Percentiles rank a stretch among this genome's conserved stretches.
These are phyloP conservation scores for Wickerhamomyces bisporus DNA, from an alignment of 805 yeast genomes.

Conservation along the genomic window DNA sequence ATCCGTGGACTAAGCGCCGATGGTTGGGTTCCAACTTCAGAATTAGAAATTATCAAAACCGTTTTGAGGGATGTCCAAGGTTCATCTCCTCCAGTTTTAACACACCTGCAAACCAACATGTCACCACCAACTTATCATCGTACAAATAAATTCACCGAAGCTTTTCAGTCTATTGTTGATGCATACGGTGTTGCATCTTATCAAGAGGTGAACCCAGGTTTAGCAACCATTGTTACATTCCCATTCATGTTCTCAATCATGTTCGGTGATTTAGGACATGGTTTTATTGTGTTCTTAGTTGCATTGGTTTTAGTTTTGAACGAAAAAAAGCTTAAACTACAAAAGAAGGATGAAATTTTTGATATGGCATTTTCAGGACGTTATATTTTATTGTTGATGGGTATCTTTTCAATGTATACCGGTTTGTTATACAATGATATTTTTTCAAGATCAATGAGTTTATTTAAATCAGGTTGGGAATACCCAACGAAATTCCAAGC, in stretches of 20 bases:
- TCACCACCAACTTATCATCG: constrained; percentile 94
- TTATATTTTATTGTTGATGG: constrained; percentile 88
- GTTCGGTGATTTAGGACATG: constrained; percentile 99
- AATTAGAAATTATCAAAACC: constrained; percentile 57
- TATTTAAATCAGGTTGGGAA: constrained; percentile 85
- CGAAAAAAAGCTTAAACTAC: constrained; percentile 62
- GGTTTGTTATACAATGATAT: constrained; percentile 92
- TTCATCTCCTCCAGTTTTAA: constrained; percentile 35
- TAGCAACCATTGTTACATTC: constrained; percentile 91
- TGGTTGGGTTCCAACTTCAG: constrained; percentile 93
- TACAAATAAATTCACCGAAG: constrained; percentile 90
- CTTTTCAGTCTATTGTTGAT: constrained; percentile 91
- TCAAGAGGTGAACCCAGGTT: constrained; percentile 93
- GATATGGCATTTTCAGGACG: constrained; percentile 96
- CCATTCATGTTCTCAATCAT: constrained; percentile 98
- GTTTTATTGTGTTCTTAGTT: constrained; percentile 71
- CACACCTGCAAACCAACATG: constrained; percentile 65
- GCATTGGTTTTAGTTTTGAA: constrained; percentile 67
- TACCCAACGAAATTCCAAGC: constrained; percentile 68
- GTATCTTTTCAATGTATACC: constrained; percentile 90
- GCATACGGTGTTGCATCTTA: constrained; percentile 93
- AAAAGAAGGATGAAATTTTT: constrained; percentile 85
- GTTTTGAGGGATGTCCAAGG: constrained; percentile 53
- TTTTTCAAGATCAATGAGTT: constrained; percentile 84
- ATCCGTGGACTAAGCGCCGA: constrained; percentile 88